Evolutionary conservation across 2,329 filamentous ascomycete species (phyloP).

Genomic region (Penicillium sp.): DNA sequence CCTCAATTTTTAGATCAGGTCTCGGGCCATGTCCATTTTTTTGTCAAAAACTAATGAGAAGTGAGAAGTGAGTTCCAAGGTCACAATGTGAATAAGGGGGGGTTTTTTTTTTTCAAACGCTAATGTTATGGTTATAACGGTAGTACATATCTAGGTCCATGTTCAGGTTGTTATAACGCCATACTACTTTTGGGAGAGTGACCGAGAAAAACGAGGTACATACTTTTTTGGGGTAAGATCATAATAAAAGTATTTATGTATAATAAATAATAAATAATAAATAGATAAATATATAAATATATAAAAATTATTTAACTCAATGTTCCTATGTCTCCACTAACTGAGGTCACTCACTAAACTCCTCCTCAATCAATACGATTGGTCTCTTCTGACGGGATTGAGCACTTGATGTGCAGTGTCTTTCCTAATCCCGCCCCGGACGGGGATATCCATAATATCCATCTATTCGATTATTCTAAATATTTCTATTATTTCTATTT

Average conservation of each 20-base stretch:
- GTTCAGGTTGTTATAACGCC: neutral
- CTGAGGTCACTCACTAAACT: neutral
- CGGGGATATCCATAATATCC: neutral
- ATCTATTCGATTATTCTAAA: neutral
- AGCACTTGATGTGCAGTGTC: slow-evolving; percentile 10
- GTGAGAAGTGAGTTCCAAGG: neutral
- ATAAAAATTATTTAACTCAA: neutral
- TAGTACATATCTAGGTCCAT: neutral
- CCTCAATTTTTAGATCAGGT: slow-evolving; percentile 2
- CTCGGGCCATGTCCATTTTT: neutral
- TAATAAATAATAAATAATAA: neutral
- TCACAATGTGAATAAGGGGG: neutral
- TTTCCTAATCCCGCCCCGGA: slow-evolving; percentile 23
- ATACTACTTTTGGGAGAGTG: neutral
- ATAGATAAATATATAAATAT: neutral
- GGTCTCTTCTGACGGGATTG: slow-evolving; percentile 5
- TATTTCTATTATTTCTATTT: neutral
- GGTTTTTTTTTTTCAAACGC: neutral
- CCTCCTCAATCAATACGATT: slow-evolving; percentile 6
- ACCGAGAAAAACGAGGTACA: neutral
- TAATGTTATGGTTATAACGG: neutral
- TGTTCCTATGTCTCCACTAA: neutral
- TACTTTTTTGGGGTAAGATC: neutral
- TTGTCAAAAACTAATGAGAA: neutral
- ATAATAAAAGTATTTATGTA: neutral